phyloP scores from a whole-genome alignment of 2,329 filamentous ascomycete genomes.

The Colletotrichum tofieldiae region DNA sequence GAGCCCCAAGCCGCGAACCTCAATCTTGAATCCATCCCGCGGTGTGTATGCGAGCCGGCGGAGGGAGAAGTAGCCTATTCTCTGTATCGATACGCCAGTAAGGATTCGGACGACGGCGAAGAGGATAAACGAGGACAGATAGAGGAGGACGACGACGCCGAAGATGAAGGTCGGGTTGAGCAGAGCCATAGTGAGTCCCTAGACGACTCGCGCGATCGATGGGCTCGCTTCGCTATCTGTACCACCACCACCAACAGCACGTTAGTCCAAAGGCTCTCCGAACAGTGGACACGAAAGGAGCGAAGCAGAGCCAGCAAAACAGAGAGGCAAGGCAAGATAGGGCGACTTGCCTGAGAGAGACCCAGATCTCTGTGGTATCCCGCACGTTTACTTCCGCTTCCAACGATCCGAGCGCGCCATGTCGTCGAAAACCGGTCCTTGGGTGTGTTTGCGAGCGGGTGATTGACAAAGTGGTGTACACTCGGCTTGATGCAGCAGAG shows the following conservation, averaged over 20 bases:
- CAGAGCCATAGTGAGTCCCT: constrained; percentile 70
- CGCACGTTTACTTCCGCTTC: constrained; percentile 41
- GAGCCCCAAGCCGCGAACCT: constrained; percentile 90
- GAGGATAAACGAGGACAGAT: constrained; percentile 91
- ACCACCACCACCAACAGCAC: constrained; percentile 16
- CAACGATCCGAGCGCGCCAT: constrained; percentile 43
- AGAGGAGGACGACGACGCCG: constrained; percentile 87
- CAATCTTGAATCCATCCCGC: constrained; percentile 89
- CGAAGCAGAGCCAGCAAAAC: neutral
- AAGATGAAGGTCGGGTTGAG: constrained; percentile 86
- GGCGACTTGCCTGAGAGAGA: constrained; percentile 36
- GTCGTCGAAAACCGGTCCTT: constrained; percentile 31
- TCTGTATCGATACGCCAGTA: constrained; percentile 95
- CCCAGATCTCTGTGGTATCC: constrained; percentile 38
- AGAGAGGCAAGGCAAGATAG: constrained; percentile 8
- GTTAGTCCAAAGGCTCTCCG: constrained; percentile 27
- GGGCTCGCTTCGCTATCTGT: constrained; percentile 37
- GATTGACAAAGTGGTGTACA: constrained; percentile 24
- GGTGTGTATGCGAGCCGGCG: constrained; percentile 92
- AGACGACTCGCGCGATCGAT: constrained; percentile 25
- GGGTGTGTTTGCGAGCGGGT: constrained; percentile 11
- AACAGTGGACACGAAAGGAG: constrained; percentile 9
- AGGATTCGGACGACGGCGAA: constrained; percentile 94
- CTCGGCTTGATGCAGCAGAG: constrained; percentile 34
- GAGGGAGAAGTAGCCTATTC: constrained; percentile 92